Evolutionary conservation across 495 filamentous ascomycete species (phyloP).

Genomic region (Neurospora sp.): DNA sequence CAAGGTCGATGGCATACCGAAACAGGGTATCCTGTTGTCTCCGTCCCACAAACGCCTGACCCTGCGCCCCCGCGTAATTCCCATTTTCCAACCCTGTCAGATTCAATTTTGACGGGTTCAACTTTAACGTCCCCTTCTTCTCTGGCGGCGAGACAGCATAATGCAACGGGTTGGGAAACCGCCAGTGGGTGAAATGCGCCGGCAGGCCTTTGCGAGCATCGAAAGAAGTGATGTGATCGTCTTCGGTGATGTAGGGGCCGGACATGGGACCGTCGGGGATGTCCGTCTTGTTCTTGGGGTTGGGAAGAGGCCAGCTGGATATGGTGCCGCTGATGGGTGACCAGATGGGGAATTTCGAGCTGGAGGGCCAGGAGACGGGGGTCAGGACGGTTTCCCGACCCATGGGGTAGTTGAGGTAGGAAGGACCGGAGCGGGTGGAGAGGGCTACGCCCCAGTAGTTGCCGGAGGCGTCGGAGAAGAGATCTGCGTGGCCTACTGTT

Average conservation of each 20-base stretch:
- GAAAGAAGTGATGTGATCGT: conserved; percentile 32
- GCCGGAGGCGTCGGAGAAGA: conserved; percentile 39
- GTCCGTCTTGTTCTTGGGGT: neutral
- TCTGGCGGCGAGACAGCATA: conserved; percentile 32
- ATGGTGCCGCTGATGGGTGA: conserved; percentile 35
- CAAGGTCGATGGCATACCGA: conserved; percentile 32
- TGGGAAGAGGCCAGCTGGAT: conserved; percentile 34
- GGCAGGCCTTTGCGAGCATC: conserved; percentile 20
- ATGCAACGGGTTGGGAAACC: conserved; percentile 27
- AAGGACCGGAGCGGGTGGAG: conserved; percentile 37
- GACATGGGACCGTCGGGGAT: conserved; percentile 10
- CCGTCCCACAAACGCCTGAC: conserved; percentile 38
- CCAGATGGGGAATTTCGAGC: conserved; percentile 28
- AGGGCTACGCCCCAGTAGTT: conserved; percentile 44
- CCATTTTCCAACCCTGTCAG: conserved; percentile 33
- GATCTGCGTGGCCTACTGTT: conserved; percentile 41
- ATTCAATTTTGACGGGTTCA: conserved; percentile 36
- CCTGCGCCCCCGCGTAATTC: conserved; percentile 32
- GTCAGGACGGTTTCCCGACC: conserved; percentile 49
- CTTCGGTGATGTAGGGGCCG: conserved; percentile 26
- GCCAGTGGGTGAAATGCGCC: conserved; percentile 40
- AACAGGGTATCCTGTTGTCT: conserved; percentile 43
- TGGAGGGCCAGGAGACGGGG: conserved; percentile 39
- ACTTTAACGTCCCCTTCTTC: conserved; percentile 27
- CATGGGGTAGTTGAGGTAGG: conserved; percentile 48